Evolutionary conservation across 345 rosid species (phyloP).

Genomic region (Theobroma cacao): DNA sequence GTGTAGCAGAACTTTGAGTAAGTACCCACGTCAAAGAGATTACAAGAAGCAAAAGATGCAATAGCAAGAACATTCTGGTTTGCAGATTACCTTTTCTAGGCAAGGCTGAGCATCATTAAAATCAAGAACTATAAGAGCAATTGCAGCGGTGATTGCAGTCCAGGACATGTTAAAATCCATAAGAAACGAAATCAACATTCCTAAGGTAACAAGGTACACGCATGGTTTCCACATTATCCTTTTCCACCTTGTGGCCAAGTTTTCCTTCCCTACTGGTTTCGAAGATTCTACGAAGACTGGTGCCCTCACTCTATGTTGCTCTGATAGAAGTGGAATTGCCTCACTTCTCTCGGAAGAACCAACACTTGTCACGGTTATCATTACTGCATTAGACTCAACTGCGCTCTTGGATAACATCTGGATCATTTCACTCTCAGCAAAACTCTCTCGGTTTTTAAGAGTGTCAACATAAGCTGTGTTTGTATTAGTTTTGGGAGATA

Average conservation of each 20-base stretch:
- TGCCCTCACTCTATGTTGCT: too few species aligned
- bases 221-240: conserved; percentile 52
- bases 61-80: background rate
- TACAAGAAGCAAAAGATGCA: too few species aligned
- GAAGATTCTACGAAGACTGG: too few species aligned
- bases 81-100: conserved; percentile 59
- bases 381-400: background rate
- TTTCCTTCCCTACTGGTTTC: conserved; percentile 28
- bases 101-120: conserved; percentile 77
- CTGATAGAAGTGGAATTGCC: too few species aligned
- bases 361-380: too few species aligned
- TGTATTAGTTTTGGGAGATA: conserved; percentile 15
- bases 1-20: too few species aligned
- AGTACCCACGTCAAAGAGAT: too few species aligned
- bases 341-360: conserved; percentile 22
- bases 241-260: conserved; percentile 37
- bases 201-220: conserved; percentile 56
- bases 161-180: conserved; percentile 82
- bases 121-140: conserved; percentile 77
- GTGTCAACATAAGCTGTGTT: conserved; percentile 21
- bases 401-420: conserved; percentile 36
- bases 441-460: conserved; percentile 39
- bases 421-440: conserved; percentile 40
- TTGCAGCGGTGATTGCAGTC: conserved; percentile 77
- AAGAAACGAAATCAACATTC: conserved; percentile 63